These are phyloP conservation scores for Tillandsia fasciculata DNA, from an alignment of 176 grass and related monocot species.

Conservation along the genomic window DNA sequence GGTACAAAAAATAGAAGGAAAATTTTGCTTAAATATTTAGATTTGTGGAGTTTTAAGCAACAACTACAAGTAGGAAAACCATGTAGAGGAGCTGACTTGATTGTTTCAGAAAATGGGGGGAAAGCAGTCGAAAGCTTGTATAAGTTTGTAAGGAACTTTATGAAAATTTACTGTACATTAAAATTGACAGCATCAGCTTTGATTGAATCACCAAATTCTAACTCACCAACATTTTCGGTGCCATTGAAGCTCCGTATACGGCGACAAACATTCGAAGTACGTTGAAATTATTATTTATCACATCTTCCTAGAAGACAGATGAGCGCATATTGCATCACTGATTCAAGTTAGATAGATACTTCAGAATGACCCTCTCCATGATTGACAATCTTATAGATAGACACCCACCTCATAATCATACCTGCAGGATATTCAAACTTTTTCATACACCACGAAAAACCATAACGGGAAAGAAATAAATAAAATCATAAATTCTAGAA, in stretches of 20 bases:
- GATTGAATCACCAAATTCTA: neutral
- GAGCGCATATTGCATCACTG: neutral
- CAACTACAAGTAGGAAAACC: neutral
- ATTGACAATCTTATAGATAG: slow-evolving; percentile 14
- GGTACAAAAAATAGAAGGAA: too few relatives aligned
- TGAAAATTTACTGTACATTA: neutral
- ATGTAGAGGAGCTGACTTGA: neutral
- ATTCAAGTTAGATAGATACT: slow-evolving; percentile 17
- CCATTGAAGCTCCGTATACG: slow-evolving; percentile 75
- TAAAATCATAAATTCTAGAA: neutral
- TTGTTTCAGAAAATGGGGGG: neutral
- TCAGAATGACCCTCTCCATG: neutral
- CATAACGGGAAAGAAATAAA: neutral
- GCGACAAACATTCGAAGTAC: slow-evolving; percentile 75
- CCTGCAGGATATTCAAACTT: slow-evolving; percentile 46
- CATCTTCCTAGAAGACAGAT: slow-evolving; percentile 56
- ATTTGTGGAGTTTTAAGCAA: neutral
- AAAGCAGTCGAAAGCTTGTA: neutral
- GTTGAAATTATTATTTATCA: slow-evolving; percentile 72
- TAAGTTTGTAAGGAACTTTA: neutral
- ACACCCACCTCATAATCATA: slow-evolving; percentile 92
- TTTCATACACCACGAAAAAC: slow-evolving; percentile 2
- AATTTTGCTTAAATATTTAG: too few relatives aligned
- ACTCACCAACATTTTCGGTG: slow-evolving; percentile 76
- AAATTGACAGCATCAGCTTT: neutral